phyloP scores from a whole-genome alignment of 1,284 basidiomycete species.

The Tilletia indica region DNA sequence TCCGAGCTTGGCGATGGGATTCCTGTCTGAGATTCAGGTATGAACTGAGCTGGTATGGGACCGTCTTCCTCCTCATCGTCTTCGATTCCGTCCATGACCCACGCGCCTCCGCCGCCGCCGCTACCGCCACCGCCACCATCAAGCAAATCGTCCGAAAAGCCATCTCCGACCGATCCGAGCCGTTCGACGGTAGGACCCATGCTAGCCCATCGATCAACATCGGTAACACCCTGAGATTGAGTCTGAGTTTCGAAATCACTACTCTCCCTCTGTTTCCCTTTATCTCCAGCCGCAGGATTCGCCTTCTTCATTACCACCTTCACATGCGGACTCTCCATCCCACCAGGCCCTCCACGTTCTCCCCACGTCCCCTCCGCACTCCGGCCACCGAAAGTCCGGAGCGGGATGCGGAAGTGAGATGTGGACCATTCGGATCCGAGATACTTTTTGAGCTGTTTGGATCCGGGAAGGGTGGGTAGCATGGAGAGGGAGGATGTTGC shows the following conservation, averaged over 20 bases:
- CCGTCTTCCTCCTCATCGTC: no score
- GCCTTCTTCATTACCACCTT: slow-evolving; percentile 1
- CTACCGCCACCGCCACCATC: not conserved
- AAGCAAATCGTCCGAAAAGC: not conserved
- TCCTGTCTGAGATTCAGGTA: no score
- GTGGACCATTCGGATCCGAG: slow-evolving; percentile 45
- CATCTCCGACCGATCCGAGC: no score
- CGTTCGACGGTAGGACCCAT: no score
- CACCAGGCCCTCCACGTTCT: slow-evolving; percentile 16
- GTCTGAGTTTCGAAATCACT: no score
- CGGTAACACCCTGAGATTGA: not conserved
- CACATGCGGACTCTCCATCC: slow-evolving; percentile 15
- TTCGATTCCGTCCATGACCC: no score
- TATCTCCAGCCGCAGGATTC: not conserved
- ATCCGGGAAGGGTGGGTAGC: not conserved
- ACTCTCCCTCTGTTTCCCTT: not conserved
- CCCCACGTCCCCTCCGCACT: slow-evolving; percentile 17
- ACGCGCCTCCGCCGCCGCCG: no score
- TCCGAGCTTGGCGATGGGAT: no score
- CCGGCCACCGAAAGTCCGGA: slow-evolving; percentile 36
- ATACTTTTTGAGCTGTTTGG: slow-evolving; percentile 26
- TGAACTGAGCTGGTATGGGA: no score
- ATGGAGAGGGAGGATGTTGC: slow-evolving; percentile 15
- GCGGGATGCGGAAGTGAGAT: slow-evolving; percentile 43
- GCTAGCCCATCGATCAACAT: no score